Base-by-base conservation (phyloP, 345 rosid species). In the Pugionium cornutum region DNA sequence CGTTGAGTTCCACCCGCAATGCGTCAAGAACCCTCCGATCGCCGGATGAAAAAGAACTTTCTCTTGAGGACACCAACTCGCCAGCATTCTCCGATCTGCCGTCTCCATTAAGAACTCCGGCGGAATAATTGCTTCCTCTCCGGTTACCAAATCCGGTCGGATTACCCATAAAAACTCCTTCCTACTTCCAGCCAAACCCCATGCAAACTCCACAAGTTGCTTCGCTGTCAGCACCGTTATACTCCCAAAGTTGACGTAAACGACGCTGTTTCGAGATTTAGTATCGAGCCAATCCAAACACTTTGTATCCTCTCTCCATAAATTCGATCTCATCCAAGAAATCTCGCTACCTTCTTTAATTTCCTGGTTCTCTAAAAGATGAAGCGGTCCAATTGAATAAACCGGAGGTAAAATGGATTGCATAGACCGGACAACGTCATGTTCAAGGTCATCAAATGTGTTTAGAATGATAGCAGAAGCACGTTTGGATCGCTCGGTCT, bases 161-260 rank as follows among this genome's bases (percentile, higher is more conserved):
- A 82, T 78, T 32, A 82, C 74, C 92, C 92, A 86, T 45, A 86
- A 34, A 18, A 18, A 18, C 18, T 18, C 18, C 18, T 18, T 18
- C 18, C 18, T 18, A 18, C 18, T 18, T 18, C 75, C 82, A 0
- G 89, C 92, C 9, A 86, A 76, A 10, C 89, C 92, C 92, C 87
- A 84, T 5, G 92, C 85, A 6, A 84, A 77, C 76, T 86, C 92
- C 8, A n/a, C 34, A 9, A 82, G 44, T 37, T 86, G 89, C 36
- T 73, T 43, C 0, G 69, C 25, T 0, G 68, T 74, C 79, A 86
- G 64, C 3, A 84, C 82, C 0, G 18, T 18, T 18, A 18, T 18
- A 18, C 18, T 18, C 18, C 18, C 18, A 18, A 18, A 18, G 18
- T 18, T 18, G 18, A 18, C 18, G 18, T 18, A 18, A 18, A 18